Evolutionary conservation across 2,329 filamentous ascomycete genomes (phyloP).

Genomic region (Aspergillus tubingensis): DNA sequence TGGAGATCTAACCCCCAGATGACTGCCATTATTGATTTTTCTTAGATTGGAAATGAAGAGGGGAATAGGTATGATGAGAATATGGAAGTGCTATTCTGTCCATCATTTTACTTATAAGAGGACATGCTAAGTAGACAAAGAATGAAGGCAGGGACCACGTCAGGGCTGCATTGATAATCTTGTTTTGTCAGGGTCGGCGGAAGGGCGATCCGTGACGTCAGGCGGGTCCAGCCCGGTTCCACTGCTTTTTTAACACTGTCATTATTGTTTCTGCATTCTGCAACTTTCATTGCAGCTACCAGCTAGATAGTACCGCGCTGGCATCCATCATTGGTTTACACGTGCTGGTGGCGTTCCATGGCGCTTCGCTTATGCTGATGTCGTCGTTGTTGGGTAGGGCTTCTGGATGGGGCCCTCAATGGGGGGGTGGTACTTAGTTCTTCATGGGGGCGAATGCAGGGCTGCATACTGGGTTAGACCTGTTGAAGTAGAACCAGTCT

Average conservation of each 20-base stretch:
- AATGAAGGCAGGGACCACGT: neutral
- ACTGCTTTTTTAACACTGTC: neutral
- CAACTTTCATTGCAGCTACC: neutral
- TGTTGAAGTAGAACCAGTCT: too few species aligned
- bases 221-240: neutral
- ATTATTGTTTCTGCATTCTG: neutral
- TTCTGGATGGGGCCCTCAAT: neutral
- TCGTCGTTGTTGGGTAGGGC: neutral
- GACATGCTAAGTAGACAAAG: too few species aligned
- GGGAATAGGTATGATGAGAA: too few species aligned
- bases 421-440: too few species aligned
- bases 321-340: neutral
- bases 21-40: slow-evolving; percentile 41
- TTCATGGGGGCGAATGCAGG: too few species aligned
- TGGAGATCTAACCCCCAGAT: slow-evolving; percentile 61
- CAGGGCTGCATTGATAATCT: neutral
- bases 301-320: neutral
- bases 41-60: neutral
- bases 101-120: neutral
- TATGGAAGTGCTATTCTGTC: too few species aligned
- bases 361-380: neutral
- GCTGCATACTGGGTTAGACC: too few species aligned
- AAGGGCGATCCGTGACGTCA: slow-evolving; percentile 8
- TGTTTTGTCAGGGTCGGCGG: slow-evolving; percentile 7
- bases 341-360: neutral